phyloP scores from a whole-genome alignment of 768 basidiomycete genomes.

The Lactifluus subvellereus region DNA sequence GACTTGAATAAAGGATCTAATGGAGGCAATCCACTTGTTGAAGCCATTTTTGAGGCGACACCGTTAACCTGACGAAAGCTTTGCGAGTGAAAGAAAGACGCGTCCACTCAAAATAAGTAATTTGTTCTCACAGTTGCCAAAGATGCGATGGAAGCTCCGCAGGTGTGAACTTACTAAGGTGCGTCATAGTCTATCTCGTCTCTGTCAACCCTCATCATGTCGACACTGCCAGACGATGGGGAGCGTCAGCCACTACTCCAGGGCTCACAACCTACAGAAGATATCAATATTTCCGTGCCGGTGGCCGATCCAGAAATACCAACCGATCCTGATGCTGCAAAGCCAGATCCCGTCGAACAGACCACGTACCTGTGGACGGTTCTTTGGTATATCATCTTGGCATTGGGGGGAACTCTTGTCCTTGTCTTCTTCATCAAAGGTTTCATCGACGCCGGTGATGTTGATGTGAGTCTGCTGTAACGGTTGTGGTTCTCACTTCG shows the following conservation, averaged over 20 bases:
- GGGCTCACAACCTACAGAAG: neutral
- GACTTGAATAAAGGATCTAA: constrained; percentile 58
- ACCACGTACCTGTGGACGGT: constrained; percentile 29
- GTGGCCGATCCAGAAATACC: neutral
- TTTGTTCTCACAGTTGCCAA: neutral
- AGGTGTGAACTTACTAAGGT: neutral
- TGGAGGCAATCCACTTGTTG: constrained; percentile 47
- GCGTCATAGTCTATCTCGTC: no score
- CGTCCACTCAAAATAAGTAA: neutral
- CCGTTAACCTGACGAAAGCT: neutral
- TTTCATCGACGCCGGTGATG: constrained; percentile 62
- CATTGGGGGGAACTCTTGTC: constrained; percentile 34
- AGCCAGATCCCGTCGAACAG: constrained; percentile 10
- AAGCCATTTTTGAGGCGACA: constrained; percentile 27
- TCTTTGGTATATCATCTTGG: constrained; percentile 33
- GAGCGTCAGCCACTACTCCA: constrained; percentile 15
- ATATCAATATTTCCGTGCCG: neutral
- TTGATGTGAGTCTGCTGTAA: constrained; percentile 44
- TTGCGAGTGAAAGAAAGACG: no score
- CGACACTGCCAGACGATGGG: neutral
- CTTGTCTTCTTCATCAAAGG: constrained; percentile 59
- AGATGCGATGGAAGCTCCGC: no score
- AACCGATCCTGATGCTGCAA: neutral
- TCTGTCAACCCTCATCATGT: neutral
- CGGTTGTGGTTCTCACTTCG: neutral